phyloP scores from a whole-genome alignment of 1,139 yeast genomes.

The Blastobotrys buckinghamii region DNA sequence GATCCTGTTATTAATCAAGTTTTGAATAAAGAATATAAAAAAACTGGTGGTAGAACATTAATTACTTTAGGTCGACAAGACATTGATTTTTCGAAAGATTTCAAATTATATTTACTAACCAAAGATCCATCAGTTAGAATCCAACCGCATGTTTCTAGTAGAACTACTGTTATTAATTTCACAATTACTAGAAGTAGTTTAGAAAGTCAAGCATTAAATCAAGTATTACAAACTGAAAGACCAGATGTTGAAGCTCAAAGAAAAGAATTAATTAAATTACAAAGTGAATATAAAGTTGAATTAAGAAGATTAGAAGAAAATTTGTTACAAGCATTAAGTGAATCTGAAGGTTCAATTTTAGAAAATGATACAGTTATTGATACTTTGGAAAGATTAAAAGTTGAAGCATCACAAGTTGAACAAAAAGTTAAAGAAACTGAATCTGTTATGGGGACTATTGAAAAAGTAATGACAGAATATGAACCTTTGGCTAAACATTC shows the following conservation, averaged over 20 bases:
- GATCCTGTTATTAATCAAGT: constrained; percentile 69
- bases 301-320: constrained; percentile 56
- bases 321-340: constrained; percentile 53
- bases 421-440: constrained; percentile 50
- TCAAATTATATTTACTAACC: constrained; percentile 56
- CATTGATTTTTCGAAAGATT: constrained; percentile 62
- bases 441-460: constrained; percentile 49
- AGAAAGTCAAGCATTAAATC: constrained; percentile 56
- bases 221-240: constrained; percentile 47
- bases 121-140: constrained; percentile 48
- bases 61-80: constrained; percentile 57
- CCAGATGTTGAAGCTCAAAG: constrained; percentile 68
- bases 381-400: constrained; percentile 60
- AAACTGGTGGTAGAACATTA: constrained; percentile 65
- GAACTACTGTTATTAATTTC: constrained; percentile 64
- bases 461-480: constrained; percentile 43
- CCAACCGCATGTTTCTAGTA: constrained; percentile 52
- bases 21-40: constrained; percentile 53
- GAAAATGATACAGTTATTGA: constrained; percentile 59
- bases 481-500: constrained; percentile 51
- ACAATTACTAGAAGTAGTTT: constrained; percentile 63
- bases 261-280: constrained; percentile 45
- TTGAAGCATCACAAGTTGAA: constrained; percentile 53
- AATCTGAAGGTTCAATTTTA: constrained; percentile 55
- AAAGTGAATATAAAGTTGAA: constrained; percentile 53